A percentile compares a stretch with the other conserved stretches of the same genome.
These are phyloP conservation scores for Pseudogymnoascus sp. DNA, from an alignment of 2,329 filamentous ascomycete genomes.

Conservation along the genomic window DNA sequence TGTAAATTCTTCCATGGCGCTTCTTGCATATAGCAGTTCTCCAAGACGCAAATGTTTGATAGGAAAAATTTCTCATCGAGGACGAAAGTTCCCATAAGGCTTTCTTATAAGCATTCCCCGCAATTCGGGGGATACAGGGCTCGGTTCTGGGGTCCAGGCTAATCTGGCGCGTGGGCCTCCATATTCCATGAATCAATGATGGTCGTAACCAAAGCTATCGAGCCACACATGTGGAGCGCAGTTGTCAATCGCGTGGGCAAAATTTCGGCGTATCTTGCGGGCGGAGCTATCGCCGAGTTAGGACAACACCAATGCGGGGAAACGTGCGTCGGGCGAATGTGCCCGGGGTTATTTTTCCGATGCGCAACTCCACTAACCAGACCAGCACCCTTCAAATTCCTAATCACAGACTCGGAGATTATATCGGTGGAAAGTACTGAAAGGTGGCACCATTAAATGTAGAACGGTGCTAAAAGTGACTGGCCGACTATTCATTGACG, in stretches of 20 bases:
- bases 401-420: background rate
- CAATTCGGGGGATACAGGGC: background rate
- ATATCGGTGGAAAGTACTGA: background rate
- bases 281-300: background rate
- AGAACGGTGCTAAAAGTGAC: background rate
- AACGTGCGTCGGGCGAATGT: slow-evolving; percentile 1
- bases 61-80: background rate
- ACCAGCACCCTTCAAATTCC: background rate
- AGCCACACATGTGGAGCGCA: background rate
- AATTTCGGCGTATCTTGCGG: background rate
- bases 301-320: background rate
- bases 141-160: background rate
- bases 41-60: background rate
- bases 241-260: background rate
- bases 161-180: background rate
- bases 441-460: slow-evolving; percentile 4
- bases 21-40: background rate
- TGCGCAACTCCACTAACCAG: background rate
- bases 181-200: background rate
- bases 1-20: background rate
- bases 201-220: background rate
- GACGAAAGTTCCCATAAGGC: background rate
- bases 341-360: background rate
- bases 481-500: background rate
- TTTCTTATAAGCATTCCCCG: slow-evolving; percentile 4